Conservation (phyloP, 305 asterid species). For the Fraxinus baroniana region DNA sequence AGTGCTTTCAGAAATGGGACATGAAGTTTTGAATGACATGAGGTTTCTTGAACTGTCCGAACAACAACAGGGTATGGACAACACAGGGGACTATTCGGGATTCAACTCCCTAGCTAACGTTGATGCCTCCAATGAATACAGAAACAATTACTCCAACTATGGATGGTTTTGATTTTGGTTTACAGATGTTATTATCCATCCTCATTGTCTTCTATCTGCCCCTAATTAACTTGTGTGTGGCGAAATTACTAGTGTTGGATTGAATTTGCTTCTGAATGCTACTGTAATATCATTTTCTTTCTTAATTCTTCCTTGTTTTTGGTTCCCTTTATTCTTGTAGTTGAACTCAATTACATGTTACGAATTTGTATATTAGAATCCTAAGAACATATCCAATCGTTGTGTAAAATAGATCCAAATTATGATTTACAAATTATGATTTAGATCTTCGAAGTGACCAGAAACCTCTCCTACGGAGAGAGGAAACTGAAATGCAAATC, state of each 20-base stretch:
- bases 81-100: constrained; percentile 31
- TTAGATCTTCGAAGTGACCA: background rate
- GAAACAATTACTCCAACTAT: constrained; percentile 41
- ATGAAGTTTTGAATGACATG: constrained; percentile 68
- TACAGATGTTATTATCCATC: background rate
- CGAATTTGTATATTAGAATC: background rate
- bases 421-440: background rate
- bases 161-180: constrained; percentile 7
- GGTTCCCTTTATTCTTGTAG: background rate
- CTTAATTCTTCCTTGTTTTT: background rate
- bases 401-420: background rate
- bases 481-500: background rate
- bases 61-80: constrained; percentile 27
- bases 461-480: background rate
- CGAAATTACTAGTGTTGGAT: background rate
- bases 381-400: background rate
- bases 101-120: constrained; percentile 6
- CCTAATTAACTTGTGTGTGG: constrained; percentile 8
- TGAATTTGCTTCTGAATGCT: background rate
- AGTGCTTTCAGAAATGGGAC: constrained; percentile 66
- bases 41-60: constrained; percentile 60
- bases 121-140: constrained; percentile 22
- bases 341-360: background rate
- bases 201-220: background rate
- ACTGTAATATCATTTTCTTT: background rate